phyloP scores from a whole-genome alignment of 257 asterid genomes.

The Gardenia jasminoides region DNA sequence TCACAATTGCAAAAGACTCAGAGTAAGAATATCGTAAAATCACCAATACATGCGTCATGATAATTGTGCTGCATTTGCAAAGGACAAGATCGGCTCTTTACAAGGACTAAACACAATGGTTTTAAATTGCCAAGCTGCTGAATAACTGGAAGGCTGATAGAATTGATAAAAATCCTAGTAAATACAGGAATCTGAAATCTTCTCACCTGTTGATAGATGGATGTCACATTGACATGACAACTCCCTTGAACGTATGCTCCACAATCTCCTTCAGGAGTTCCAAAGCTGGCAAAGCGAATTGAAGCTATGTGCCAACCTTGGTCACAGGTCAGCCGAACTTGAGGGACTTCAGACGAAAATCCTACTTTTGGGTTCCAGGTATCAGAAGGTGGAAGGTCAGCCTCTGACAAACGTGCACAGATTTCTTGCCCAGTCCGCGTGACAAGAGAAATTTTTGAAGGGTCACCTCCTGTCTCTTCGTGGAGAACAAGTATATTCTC shows the following conservation, averaged over 20 bases:
- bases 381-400: slow-evolving; percentile 61
- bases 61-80: not conserved
- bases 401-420: slow-evolving; percentile 51
- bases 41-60: not conserved
- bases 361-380: slow-evolving; percentile 47
- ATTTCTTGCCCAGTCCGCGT: slow-evolving; percentile 42
- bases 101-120: not conserved
- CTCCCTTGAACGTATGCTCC: slow-evolving; percentile 45
- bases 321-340: slow-evolving; percentile 54
- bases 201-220: slow-evolving; percentile 47
- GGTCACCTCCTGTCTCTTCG: slow-evolving; percentile 77
- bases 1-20: too few relatives aligned
- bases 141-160: not conserved
- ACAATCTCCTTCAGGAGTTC: slow-evolving; percentile 56
- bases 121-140: not conserved
- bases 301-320: slow-evolving; percentile 51
- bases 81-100: not conserved
- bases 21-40: too few relatives aligned
- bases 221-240: slow-evolving; percentile 44
- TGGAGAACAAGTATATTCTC: slow-evolving; percentile 67
- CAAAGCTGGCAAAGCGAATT: slow-evolving; percentile 57
- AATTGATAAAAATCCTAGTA: too few relatives aligned
- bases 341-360: slow-evolving; percentile 40
- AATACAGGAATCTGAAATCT: not conserved
- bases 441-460: slow-evolving; percentile 45